These are phyloP conservation scores for Yarrowia hollandica DNA, from an alignment of 805 yeast species.

Conservation along the genomic window DNA sequence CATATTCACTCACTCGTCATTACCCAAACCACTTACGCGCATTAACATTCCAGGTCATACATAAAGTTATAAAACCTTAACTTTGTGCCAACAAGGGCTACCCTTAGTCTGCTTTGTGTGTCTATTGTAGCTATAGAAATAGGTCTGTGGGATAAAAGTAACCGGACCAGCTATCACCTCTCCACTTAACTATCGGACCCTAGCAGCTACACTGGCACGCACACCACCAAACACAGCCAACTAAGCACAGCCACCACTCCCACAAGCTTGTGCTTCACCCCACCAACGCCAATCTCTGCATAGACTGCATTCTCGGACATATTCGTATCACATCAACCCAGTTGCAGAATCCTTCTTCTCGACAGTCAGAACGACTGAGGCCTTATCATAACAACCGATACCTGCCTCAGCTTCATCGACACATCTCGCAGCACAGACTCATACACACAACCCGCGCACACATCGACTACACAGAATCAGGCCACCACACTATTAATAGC, in stretches of 20 bases:
- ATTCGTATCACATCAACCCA: not conserved
- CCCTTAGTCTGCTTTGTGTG: slow-evolving; percentile 12
- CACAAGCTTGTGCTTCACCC: not conserved
- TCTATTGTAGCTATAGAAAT: not conserved
- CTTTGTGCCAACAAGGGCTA: slow-evolving; percentile 17
- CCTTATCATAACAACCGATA: not conserved
- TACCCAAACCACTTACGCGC: slow-evolving; percentile 23
- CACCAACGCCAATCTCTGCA: slow-evolving; percentile 17
- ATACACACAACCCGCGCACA: too few species aligned
- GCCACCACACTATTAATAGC: not conserved
- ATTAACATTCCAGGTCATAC: slow-evolving; percentile 23
- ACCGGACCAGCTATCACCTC: not conserved
- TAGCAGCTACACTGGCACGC: too few species aligned
- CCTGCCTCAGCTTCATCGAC: not conserved
- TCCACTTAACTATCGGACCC: not conserved
- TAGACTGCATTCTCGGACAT: slow-evolving; percentile 17
- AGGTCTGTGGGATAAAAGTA: slow-evolving; percentile 1
- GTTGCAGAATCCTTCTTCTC: not conserved
- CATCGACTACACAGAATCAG: not conserved
- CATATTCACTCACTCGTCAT: slow-evolving; percentile 1
- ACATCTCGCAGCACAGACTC: not conserved
- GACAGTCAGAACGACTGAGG: slow-evolving; percentile 6
- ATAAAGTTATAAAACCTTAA: slow-evolving; percentile 6
- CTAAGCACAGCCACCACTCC: not conserved
- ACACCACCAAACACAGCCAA: not conserved